A percentile compares a stretch with the other conserved stretches of the same genome.
Evolutionary conservation across 805 yeast genomes (phyloP).

Genomic region (Kazachstania viticola): DNA sequence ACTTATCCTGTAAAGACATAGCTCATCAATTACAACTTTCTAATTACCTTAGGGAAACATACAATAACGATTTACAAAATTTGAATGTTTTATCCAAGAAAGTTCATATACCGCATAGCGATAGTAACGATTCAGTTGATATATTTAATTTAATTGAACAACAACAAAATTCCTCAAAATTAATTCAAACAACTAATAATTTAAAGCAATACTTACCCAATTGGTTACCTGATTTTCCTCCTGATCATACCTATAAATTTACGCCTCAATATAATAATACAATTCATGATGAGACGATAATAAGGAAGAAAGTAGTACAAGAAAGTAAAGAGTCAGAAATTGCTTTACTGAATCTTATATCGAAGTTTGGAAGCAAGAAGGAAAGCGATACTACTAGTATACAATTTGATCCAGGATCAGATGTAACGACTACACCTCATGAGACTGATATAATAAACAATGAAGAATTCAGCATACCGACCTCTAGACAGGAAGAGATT

Average conservation of each 20-base stretch:
- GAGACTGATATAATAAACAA: too few relatives aligned
- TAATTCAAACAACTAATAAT: constrained; percentile 36
- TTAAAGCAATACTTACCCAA: constrained; percentile 43
- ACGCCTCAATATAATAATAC: constrained; percentile 59
- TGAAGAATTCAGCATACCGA: too few relatives aligned
- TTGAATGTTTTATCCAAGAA: too few relatives aligned
- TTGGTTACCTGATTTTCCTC: constrained; percentile 84
- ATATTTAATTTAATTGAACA: constrained; percentile 8
- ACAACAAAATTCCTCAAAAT: constrained; percentile 6
- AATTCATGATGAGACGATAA: constrained; percentile 55
- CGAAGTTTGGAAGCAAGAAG: constrained; percentile 3
- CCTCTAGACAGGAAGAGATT: too few relatives aligned
- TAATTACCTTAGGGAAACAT: constrained; percentile 11
- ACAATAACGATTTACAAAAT: constrained; percentile 6
- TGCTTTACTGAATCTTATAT: constrained; percentile 38
- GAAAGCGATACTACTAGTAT: too few relatives aligned
- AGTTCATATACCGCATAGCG: too few relatives aligned
- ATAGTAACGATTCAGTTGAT: constrained; percentile 1
- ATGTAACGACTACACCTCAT: too few relatives aligned
- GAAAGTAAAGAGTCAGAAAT: constrained; percentile 75
- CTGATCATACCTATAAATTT: constrained; percentile 80
- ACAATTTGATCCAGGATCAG: too few relatives aligned
- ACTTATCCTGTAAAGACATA: constrained; percentile 31
- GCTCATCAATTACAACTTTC: constrained; percentile 27
- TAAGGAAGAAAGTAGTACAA: constrained; percentile 61